Percentiles rank a stretch among this genome's conserved stretches.
Conservation (phyloP, 2,329 filamentous ascomycete species). For the Akanthomyces dipterigenus region DNA sequence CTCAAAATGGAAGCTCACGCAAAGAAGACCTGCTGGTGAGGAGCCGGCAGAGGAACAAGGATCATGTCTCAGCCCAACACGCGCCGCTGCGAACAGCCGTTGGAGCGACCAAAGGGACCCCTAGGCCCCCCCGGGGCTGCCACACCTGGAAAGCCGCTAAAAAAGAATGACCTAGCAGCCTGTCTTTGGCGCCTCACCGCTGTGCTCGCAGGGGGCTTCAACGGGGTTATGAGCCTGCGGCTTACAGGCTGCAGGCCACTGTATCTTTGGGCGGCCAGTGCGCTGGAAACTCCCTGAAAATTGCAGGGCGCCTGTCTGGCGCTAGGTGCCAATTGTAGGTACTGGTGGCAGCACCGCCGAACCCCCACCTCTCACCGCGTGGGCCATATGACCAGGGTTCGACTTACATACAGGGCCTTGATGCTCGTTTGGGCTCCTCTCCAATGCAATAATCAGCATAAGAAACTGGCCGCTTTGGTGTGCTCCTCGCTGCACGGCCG, state of each 20-base stretch:
- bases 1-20: neutral
- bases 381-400: neutral
- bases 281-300: too few relatives aligned
- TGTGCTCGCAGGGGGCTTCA: neutral
- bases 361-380: neutral
- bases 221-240: neutral
- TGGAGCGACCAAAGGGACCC: neutral
- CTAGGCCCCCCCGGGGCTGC: neutral
- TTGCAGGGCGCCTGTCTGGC: neutral
- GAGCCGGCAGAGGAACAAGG: neutral
- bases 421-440: neutral
- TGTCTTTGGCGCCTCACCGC: neutral
- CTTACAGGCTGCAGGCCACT: neutral
- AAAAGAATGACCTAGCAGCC: neutral
- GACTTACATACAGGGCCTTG: neutral
- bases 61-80: conserved; percentile 7
- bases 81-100: neutral
- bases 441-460: neutral
- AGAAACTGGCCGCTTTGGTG: neutral
- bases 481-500: neutral
- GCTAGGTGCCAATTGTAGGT: neutral
- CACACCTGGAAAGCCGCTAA: neutral
- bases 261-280: neutral
- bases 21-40: too few relatives aligned
- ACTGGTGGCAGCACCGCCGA: too few relatives aligned